phyloP scores from a whole-genome alignment of 345 rosid species.

The Euphorbia peplus region DNA sequence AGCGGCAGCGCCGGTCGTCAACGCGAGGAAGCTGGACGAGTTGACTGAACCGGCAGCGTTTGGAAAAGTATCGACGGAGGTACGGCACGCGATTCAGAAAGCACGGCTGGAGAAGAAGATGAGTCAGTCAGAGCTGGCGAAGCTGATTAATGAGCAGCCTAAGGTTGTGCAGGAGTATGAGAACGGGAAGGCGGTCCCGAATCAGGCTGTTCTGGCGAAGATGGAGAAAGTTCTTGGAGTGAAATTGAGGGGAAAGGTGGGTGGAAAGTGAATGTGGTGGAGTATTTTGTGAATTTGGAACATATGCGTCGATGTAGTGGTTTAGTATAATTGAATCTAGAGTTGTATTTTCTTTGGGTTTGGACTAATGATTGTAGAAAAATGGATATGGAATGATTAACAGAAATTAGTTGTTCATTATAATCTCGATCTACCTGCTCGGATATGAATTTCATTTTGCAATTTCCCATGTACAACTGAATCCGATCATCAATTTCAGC shows the following conservation, averaged over 20 bases:
- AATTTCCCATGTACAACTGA: too few species aligned
- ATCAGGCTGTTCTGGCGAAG: constrained; percentile 66
- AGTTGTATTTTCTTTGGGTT: too few species aligned
- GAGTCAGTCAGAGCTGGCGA: constrained; percentile 75
- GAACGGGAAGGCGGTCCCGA: constrained; percentile 79
- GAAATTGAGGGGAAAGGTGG: constrained; percentile 60
- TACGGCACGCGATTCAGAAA: constrained; percentile 64
- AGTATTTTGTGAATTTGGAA: constrained; percentile 2
- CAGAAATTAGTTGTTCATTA: not conserved
- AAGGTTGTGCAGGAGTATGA: constrained; percentile 88
- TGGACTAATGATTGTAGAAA: not conserved
- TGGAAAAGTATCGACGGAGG: constrained; percentile 52
- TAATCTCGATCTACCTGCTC: not conserved
- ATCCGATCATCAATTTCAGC: too few species aligned
- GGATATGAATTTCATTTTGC: not conserved
- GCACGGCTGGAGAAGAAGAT: constrained; percentile 74
- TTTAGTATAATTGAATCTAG: too few species aligned
- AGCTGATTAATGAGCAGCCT: constrained; percentile 66
- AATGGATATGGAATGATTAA: not conserved
- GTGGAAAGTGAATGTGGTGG: constrained; percentile 8
- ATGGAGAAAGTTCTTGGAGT: constrained; percentile 80
- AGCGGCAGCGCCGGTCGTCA: constrained; percentile 34
- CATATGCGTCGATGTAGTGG: not conserved
- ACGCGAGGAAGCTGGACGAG: constrained; percentile 63
- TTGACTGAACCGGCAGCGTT: constrained; percentile 60